Percentiles rank a stretch among this genome's conserved stretches.
Evolutionary conservation across 805 yeast species (phyloP).

Genomic region (Yarrowia alimentaria): DNA sequence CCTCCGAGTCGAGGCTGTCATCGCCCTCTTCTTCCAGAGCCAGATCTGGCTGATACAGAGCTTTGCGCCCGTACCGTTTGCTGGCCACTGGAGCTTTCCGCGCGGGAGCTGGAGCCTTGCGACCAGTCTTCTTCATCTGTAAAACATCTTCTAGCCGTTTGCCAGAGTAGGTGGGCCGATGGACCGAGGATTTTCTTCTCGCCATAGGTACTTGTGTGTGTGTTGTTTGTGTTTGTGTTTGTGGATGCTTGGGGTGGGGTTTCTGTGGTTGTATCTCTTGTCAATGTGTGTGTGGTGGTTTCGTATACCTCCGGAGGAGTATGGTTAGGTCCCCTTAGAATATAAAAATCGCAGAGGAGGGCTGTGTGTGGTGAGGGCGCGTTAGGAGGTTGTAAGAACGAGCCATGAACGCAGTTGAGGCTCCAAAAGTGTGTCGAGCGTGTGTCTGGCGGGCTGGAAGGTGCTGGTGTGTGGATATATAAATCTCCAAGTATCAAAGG

Average conservation of each 20-base stretch:
- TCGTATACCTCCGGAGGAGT: neutral
- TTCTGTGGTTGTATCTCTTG: neutral
- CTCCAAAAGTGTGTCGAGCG: constrained; percentile 2
- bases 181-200: constrained; percentile 25
- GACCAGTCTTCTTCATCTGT: constrained; percentile 14
- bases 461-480: neutral
- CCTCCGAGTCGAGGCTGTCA: constrained; percentile 24
- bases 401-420: constrained; percentile 27
- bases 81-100: constrained; percentile 14
- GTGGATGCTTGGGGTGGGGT: too few relatives aligned
- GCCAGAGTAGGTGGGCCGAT: constrained; percentile 25
- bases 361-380: constrained; percentile 11
- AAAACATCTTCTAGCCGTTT: constrained; percentile 23
- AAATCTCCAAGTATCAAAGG: neutral
- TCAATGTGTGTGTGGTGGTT: neutral
- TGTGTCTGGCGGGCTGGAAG: neutral
- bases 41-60: neutral
- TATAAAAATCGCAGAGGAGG: constrained; percentile 21
- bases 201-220: constrained; percentile 8
- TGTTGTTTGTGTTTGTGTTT: neutral
- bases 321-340: constrained; percentile 4
- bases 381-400: constrained; percentile 3
- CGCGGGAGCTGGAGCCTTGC: constrained; percentile 15
- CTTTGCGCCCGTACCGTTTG: constrained; percentile 22
- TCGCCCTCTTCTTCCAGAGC: neutral